Evolutionary conservation across 331 rosid species (phyloP).

Genomic region (Stylosanthes scabra): DNA sequence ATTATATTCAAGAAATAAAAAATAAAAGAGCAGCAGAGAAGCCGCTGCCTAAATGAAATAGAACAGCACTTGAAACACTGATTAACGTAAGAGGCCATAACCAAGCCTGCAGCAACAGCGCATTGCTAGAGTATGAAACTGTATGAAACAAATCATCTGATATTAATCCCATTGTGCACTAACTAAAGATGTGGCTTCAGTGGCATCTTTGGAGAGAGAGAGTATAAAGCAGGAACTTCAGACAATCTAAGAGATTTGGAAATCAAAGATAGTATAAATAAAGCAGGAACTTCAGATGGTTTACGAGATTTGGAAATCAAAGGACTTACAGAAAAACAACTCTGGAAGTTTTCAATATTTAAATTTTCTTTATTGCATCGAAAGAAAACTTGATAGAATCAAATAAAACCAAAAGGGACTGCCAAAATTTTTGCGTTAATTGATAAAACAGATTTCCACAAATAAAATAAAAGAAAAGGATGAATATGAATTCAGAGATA

Average conservation of each 20-base stretch:
- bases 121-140: background rate
- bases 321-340: no score
- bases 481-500: background rate
- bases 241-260: no score
- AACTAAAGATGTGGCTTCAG: background rate
- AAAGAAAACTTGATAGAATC: no score
- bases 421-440: no score
- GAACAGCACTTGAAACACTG: background rate
- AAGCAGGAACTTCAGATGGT: background rate
- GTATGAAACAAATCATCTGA: background rate
- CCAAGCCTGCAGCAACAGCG: background rate
- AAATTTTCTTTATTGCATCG: no score
- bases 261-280: no score
- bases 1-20: background rate
- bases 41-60: background rate
- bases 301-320: no score
- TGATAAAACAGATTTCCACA: background rate
- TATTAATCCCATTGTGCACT: background rate
- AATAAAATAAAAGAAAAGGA: no score
- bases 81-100: background rate
- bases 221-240: background rate
- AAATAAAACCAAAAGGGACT: no score
- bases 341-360: no score
- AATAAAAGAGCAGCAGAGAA: background rate
- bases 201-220: background rate